A percentile compares a stretch with the other conserved stretches of the same genome.
Evolutionary conservation across 2,329 filamentous ascomycete species (phyloP).

Genomic region (Verticillium tricorpus): DNA sequence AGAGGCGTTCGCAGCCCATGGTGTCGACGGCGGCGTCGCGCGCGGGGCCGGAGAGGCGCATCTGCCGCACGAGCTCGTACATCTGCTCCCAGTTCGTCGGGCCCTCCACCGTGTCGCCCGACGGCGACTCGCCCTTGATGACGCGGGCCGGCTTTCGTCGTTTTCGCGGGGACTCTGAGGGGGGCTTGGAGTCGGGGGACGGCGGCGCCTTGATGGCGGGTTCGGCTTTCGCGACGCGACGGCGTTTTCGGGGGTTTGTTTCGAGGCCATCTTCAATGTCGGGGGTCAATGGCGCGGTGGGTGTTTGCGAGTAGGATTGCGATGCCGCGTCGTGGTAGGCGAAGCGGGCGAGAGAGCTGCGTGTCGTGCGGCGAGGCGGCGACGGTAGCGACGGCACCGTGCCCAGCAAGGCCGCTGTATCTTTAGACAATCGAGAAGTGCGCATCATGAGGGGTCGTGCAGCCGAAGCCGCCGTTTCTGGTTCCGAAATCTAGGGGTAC

Average conservation of each 20-base stretch:
- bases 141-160: constrained; percentile 41
- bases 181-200: constrained; percentile 8
- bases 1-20: constrained; percentile 87
- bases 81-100: constrained; percentile 81
- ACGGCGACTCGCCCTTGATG: constrained; percentile 31
- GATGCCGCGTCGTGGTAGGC: constrained; percentile 25
- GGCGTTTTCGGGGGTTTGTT: constrained; percentile 39
- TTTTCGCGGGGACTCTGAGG: constrained; percentile 21
- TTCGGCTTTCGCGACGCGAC: constrained; percentile 32
- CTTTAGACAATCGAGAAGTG: constrained; percentile 53
- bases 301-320: constrained; percentile 14
- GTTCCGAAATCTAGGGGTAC: neutral
- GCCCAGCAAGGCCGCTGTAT: constrained; percentile 45
- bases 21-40: constrained; percentile 87
- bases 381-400: constrained; percentile 16
- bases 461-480: neutral
- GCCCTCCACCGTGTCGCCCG: constrained; percentile 42
- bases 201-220: constrained; percentile 16
- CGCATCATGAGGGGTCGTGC: constrained; percentile 35
- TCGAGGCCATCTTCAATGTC: constrained; percentile 56
- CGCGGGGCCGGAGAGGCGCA: constrained; percentile 58
- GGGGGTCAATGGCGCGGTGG: constrained; percentile 4
- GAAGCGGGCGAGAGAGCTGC: constrained; percentile 45
- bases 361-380: constrained; percentile 41
- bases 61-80: constrained; percentile 71